Evolutionary conservation across 176 grass and related monocot genomes (phyloP), one percentile per base, ranked within the genome.

Genomic region (Poa pratensis): DNA sequence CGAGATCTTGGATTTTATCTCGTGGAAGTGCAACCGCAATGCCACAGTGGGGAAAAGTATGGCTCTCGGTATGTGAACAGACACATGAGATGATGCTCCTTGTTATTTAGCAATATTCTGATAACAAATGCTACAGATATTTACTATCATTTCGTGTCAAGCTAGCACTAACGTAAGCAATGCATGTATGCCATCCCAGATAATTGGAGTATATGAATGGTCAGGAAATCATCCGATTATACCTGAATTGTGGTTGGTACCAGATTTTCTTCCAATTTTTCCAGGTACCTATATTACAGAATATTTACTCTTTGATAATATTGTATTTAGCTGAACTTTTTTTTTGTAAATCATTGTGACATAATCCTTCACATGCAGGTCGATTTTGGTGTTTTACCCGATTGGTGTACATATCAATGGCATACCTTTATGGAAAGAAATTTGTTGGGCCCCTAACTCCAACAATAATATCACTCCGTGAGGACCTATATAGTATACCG

Each of bases 41-140:
- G 18, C 69, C 69, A 24, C 66, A 69, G 2, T 69, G 66, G 66
- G 66, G 66, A 69, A 69, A 69, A 17, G 20, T 69, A 19, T 69
- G 69, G 69, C 69, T 73, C 12, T 73, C 69, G 39, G 69, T 59
- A 59, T 23, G 55, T 59, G 18, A 55, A 19, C 3, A 55, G 18
- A 20, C 18, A 55, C 17, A 20, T 19, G 52, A 55, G 17, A 55
- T 20, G 6, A 55, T 19, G 52, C 52, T 55, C 52, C 52, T 55
- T 20, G 7, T 20, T 48, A 48, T 0, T 48, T 55, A 20, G 52
- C 17, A 55, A 20, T 55, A 55, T 7, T 55, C 1, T 55, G 52
- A 55, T 55, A 55, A 55, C 6, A 20, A 20, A 55, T 55, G 1
- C 18, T 20, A 55, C 18, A 19, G 8, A 20, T 20, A 55, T 0